These are phyloP conservation scores for Chromera velia DNA, from an alignment of 73 alveolate genomes.

Conservation along the genomic window DNA sequence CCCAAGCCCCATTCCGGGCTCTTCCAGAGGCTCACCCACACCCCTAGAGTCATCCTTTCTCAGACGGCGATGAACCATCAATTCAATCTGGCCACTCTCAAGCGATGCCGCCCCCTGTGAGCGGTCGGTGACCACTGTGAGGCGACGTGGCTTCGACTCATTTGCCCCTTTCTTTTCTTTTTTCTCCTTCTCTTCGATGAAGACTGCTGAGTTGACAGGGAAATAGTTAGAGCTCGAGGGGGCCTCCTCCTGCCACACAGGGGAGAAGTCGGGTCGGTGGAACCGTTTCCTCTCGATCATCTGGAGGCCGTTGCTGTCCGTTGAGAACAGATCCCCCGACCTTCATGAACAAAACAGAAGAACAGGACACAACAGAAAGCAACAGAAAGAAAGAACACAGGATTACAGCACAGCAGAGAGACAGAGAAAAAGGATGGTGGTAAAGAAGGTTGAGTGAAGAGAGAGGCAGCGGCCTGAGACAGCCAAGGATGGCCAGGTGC, in stretches of 20 bases:
- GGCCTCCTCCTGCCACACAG: constrained; percentile 34
- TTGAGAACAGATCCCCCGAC: constrained; percentile 49
- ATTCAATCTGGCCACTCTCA: constrained; percentile 73
- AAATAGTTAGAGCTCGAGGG: constrained; percentile 82
- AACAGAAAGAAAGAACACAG: no score
- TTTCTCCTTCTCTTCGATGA: constrained; percentile 47
- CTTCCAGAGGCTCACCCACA: constrained; percentile 72
- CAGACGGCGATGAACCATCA: constrained; percentile 80
- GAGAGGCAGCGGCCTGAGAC: no score
- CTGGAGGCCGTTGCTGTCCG: constrained; percentile 70
- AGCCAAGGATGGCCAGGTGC: no score
- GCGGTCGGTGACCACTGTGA: constrained; percentile 63
- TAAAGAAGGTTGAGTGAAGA: no score
- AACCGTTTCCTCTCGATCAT: constrained; percentile 56
- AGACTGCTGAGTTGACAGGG: constrained; percentile 79
- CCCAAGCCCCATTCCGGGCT: constrained; percentile 36
- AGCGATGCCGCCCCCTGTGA: constrained; percentile 79
- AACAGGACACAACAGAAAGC: no score
- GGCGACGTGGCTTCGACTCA: no score
- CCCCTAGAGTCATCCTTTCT: constrained; percentile 67
- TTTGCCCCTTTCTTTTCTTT: constrained; percentile 16
- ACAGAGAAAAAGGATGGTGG: no score
- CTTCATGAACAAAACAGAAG: no score
- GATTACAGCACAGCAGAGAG: no score
- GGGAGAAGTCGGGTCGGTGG: constrained; percentile 42